phyloP scores from a whole-genome alignment of 768 basidiomycete genomes.

The Russula griseocarnosa region DNA sequence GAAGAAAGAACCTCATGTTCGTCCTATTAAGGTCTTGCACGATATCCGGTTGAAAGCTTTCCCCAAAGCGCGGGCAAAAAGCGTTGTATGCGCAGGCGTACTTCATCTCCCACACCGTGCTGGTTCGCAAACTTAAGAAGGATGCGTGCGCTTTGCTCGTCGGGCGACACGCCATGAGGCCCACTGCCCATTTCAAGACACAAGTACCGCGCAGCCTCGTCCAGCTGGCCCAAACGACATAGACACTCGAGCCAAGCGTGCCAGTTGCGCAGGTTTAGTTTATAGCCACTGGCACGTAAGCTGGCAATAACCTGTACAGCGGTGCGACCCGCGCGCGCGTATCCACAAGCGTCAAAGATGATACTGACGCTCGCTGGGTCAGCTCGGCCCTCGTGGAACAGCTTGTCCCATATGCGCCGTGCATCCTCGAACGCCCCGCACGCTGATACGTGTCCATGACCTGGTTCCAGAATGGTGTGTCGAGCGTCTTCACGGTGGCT shows the following conservation, averaged over 20 bases:
- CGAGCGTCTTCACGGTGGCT: constrained; percentile 59
- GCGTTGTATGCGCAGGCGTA: constrained; percentile 20
- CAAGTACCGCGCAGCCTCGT: constrained; percentile 46
- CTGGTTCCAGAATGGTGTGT: constrained; percentile 56
- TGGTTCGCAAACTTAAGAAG: too few species aligned
- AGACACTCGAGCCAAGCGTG: constrained; percentile 81
- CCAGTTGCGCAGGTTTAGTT: constrained; percentile 67
- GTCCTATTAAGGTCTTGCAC: neutral
- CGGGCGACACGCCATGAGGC: too few species aligned
- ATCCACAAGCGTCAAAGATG: constrained; percentile 81
- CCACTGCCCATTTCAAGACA: too few species aligned
- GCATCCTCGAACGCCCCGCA: constrained; percentile 69
- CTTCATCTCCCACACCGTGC: too few species aligned
- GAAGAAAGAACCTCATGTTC: neutral
- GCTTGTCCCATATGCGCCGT: constrained; percentile 74
- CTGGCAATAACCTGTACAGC: constrained; percentile 55
- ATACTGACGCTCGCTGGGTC: constrained; percentile 70
- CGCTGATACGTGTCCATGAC: constrained; percentile 88
- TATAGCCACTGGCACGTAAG: constrained; percentile 47
- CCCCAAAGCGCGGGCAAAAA: constrained; percentile 15
- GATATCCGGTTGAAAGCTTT: constrained; percentile 18
- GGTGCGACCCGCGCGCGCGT: constrained; percentile 46
- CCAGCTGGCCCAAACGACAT: constrained; percentile 62
- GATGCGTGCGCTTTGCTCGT: too few species aligned
- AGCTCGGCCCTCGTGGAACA: constrained; percentile 55